These are phyloP conservation scores for Chytriomyces sp. DNA, from an alignment of 192 early-diverging fungal genomes.

Conservation along the genomic window DNA sequence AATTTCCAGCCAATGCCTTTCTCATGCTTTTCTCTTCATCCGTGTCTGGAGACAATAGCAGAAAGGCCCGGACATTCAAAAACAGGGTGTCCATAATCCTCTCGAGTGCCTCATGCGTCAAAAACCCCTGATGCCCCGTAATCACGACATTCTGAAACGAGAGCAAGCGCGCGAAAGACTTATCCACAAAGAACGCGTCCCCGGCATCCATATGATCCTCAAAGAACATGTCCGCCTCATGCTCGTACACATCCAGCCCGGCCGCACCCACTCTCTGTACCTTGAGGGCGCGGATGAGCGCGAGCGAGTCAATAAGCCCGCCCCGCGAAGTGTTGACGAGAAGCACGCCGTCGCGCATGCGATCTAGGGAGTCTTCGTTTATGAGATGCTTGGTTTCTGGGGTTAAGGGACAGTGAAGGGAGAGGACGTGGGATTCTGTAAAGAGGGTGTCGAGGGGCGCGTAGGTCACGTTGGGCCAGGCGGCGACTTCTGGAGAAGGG, in stretches of 20 bases:
- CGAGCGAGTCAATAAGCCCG: conserved; percentile 42
- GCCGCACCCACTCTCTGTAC: conserved; percentile 39
- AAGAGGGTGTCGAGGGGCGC: conserved; percentile 40
- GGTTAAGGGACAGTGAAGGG: conserved; percentile 47
- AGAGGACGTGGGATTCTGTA: conserved; percentile 40
- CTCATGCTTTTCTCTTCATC: too few relatives aligned
- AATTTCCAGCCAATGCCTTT: too few relatives aligned
- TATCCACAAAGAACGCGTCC: conserved; percentile 42
- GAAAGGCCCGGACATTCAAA: conserved; percentile 39
- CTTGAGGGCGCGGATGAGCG: conserved; percentile 46
- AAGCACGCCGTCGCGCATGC: conserved; percentile 46
- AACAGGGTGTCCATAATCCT: conserved; percentile 37
- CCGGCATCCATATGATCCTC: conserved; percentile 21
- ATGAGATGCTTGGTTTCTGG: conserved; percentile 44
- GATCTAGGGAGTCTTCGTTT: conserved; percentile 33
- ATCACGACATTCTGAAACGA: conserved; percentile 51
- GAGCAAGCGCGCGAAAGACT: conserved; percentile 41
- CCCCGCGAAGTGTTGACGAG: conserved; percentile 52
- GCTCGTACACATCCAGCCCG: conserved; percentile 55
- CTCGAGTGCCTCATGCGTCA: conserved; percentile 48
- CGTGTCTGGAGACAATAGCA: too few relatives aligned
- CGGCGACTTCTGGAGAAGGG: conserved; percentile 28
- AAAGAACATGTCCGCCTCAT: conserved; percentile 44
- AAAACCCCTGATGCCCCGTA: conserved; percentile 52
- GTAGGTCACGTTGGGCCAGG: conserved; percentile 27